phyloP scores from a whole-genome alignment of 2,329 filamentous ascomycete genomes.

The Cordyceps farinosa region DNA sequence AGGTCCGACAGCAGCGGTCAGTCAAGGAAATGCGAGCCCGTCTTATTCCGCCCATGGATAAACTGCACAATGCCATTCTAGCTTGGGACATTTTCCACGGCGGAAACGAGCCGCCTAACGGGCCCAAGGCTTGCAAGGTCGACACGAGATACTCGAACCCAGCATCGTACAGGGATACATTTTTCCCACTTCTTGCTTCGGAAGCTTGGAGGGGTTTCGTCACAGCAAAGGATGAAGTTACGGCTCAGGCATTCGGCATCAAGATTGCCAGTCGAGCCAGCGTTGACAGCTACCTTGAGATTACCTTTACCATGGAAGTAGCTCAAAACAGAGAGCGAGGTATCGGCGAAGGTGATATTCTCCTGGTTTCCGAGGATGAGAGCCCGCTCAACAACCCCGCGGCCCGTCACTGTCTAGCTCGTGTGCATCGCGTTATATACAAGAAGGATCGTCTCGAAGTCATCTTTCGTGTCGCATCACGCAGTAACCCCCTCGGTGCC shows the following conservation, averaged over 20 bases:
- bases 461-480: constrained; percentile 75
- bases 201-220: constrained; percentile 96
- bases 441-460: constrained; percentile 82
- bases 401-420: constrained; percentile 78
- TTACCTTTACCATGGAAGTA: constrained; percentile 77
- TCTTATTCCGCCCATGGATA: constrained; percentile 81
- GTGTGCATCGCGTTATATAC: constrained; percentile 73
- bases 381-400: constrained; percentile 64
- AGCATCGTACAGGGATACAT: constrained; percentile 78
- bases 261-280: constrained; percentile 84
- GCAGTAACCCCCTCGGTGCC: constrained; percentile 57
- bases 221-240: constrained; percentile 82
- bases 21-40: constrained; percentile 93
- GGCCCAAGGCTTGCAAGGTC: constrained; percentile 70
- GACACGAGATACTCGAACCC: constrained; percentile 74
- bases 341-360: constrained; percentile 80
- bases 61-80: constrained; percentile 79
- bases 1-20: constrained; percentile 74
- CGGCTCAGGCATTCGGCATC: constrained; percentile 76
- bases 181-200: constrained; percentile 82
- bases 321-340: constrained; percentile 66
- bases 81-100: constrained; percentile 93
- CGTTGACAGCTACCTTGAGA: constrained; percentile 89
- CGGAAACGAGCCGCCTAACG: constrained; percentile 79
- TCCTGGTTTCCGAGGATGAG: constrained; percentile 73